Percentiles rank a stretch among this genome's conserved stretches.
Evolutionary conservation across 768 basidiomycete species (phyloP).

Genomic region (button mushroom (Agaricus bisporus)): DNA sequence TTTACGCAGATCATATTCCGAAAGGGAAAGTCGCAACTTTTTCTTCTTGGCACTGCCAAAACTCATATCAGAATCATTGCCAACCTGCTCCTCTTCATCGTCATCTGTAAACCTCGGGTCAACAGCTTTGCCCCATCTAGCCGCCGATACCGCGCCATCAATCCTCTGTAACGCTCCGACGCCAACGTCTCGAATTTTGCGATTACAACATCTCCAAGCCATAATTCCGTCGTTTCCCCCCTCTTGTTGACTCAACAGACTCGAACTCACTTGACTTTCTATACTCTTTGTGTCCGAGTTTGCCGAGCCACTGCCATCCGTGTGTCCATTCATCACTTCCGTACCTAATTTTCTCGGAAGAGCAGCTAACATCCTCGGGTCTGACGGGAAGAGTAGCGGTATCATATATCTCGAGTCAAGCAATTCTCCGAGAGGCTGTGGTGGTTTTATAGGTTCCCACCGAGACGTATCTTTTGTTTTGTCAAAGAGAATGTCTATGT

Average conservation of each 20-base stretch:
- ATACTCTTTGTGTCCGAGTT: constrained; percentile 1
- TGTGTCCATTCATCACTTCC: constrained; percentile 18
- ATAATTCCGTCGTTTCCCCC: constrained; percentile 27
- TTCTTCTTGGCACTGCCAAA: constrained; percentile 26
- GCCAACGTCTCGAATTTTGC: constrained; percentile 55
- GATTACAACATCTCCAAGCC: constrained; percentile 54
- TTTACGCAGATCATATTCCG: constrained; percentile 25
- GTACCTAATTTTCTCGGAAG: constrained; percentile 43
- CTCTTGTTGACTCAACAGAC: constrained; percentile 29
- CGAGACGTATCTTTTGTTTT: constrained; percentile 51
- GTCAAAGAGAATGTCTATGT: constrained; percentile 81
- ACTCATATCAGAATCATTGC: neutral
- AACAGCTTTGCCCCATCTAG: constrained; percentile 51
- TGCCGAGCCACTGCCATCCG: constrained; percentile 1
- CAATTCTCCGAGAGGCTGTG: constrained; percentile 83
- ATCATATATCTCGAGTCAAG: constrained; percentile 93
- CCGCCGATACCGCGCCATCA: constrained; percentile 56
- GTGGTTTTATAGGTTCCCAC: constrained; percentile 76
- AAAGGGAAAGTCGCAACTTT: constrained; percentile 15
- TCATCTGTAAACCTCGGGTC: constrained; percentile 30
- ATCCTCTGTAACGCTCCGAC: constrained; percentile 61
- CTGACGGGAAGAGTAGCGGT: constrained; percentile 76
- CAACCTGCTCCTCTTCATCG: constrained; percentile 28
- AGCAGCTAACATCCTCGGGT: constrained; percentile 72
- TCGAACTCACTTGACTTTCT: constrained; percentile 19